phyloP scores from a whole-genome alignment of 2,329 filamentous ascomycete genomes.

The Cladophialophora immunda region DNA sequence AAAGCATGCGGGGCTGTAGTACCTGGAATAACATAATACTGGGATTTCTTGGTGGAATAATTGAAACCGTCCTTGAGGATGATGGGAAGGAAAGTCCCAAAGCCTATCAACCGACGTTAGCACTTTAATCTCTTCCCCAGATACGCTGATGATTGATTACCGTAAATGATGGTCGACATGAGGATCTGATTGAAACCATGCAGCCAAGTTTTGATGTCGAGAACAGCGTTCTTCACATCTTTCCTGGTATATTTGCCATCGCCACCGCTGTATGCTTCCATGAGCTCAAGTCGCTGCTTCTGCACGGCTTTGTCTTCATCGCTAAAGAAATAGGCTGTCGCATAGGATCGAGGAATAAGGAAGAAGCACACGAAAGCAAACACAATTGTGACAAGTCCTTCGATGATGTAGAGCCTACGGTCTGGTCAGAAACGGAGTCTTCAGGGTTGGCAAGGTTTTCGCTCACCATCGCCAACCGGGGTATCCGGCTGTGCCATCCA shows the following conservation, averaged over 20 bases:
- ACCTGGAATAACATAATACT: conserved; percentile 61
- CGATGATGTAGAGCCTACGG: conserved; percentile 32
- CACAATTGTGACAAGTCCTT: conserved; percentile 27
- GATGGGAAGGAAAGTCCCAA: conserved; percentile 65
- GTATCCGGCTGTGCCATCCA: conserved; percentile 33
- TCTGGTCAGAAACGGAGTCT: background rate
- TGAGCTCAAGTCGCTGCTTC: conserved; percentile 52
- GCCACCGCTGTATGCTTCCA: conserved; percentile 59
- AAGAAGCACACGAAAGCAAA: conserved; percentile 24
- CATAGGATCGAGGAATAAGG: conserved; percentile 17
- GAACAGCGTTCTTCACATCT: conserved; percentile 58
- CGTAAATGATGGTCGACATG: conserved; percentile 61
- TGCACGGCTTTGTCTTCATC: conserved; percentile 61
- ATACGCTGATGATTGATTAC: conserved; percentile 4
- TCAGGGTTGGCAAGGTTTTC: background rate
- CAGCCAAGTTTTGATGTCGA: conserved; percentile 62
- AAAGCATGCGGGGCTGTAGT: background rate
- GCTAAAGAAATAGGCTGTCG: conserved; percentile 54
- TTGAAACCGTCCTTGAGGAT: conserved; percentile 61
- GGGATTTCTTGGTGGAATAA: conserved; percentile 59
- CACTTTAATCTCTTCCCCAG: too few species aligned
- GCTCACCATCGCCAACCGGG: conserved; percentile 34
- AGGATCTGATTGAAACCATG: conserved; percentile 62
- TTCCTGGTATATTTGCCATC: conserved; percentile 60
- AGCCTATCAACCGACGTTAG: conserved; percentile 48